A percentile compares a stretch with the other conserved stretches of the same genome.
Conservation (phyloP, 2,329 filamentous ascomycete species). For the Drechslera avenae region DNA sequence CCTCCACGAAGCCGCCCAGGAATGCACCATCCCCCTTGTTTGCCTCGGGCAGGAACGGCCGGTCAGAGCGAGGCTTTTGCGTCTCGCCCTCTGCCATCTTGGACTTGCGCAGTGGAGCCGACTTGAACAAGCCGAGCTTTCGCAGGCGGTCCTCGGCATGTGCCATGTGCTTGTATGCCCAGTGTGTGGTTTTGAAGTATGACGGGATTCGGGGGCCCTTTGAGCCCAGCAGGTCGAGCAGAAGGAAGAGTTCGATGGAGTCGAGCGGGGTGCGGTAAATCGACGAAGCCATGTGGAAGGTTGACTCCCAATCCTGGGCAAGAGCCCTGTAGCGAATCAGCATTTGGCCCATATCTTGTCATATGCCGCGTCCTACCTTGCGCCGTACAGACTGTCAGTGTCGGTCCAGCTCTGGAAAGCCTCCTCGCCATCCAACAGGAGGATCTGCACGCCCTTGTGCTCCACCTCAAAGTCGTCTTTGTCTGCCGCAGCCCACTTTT, state of each 20-base stretch:
- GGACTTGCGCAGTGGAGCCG: constrained; percentile 58
- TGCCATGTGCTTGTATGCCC: constrained; percentile 86
- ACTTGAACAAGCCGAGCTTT: constrained; percentile 68
- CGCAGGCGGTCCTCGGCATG: constrained; percentile 75
- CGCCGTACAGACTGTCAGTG: constrained; percentile 86
- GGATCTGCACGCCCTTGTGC: constrained; percentile 82
- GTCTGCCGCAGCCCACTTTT: constrained; percentile 73
- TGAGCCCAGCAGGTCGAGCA: constrained; percentile 84
- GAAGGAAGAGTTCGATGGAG: constrained; percentile 85
- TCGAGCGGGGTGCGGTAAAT: constrained; percentile 75
- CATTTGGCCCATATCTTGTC: neutral
- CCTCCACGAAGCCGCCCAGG: constrained; percentile 66
- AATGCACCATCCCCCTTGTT: constrained; percentile 63
- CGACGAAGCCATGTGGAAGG: constrained; percentile 71
- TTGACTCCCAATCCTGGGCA: constrained; percentile 79
- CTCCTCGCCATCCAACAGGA: constrained; percentile 93
- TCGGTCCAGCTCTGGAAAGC: constrained; percentile 82
- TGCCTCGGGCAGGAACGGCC: constrained; percentile 62
- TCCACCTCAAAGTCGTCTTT: constrained; percentile 62
- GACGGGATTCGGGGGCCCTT: constrained; percentile 74
- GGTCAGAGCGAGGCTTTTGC: constrained; percentile 38
- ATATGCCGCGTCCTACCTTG: constrained; percentile 62
- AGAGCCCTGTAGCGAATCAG: constrained; percentile 60
- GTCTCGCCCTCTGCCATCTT: constrained; percentile 44
- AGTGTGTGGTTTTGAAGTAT: constrained; percentile 89